A percentile compares a stretch with the other conserved stretches of the same genome.
phyloP scores from a whole-genome alignment of 1,284 basidiomycete species.

The Boletus calvinii region DNA sequence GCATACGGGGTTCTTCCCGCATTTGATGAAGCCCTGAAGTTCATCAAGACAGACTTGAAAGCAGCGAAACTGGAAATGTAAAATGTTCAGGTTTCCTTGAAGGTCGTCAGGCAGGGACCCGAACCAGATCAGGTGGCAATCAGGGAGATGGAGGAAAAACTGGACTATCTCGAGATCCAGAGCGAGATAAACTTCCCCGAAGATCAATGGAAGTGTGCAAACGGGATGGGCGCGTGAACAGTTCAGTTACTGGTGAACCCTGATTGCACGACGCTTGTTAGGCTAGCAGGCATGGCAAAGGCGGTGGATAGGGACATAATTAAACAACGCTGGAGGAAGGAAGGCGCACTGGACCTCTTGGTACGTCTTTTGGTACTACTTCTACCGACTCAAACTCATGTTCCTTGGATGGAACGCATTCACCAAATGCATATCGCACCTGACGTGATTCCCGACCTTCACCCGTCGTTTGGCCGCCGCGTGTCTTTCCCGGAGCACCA shows the following conservation, averaged over 20 bases:
- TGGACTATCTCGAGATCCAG: constrained; percentile 60
- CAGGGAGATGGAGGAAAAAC: constrained; percentile 39
- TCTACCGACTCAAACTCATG: neutral
- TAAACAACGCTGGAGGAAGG: constrained; percentile 83
- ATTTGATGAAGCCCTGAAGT: constrained; percentile 78
- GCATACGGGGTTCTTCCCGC: constrained; percentile 69
- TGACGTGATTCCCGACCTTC: constrained; percentile 75
- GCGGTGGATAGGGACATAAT: constrained; percentile 78
- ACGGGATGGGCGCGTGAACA: constrained; percentile 65
- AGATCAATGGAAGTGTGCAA: constrained; percentile 71
- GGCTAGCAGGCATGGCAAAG: constrained; percentile 62
- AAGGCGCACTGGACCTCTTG: constrained; percentile 81
- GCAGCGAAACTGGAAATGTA: constrained; percentile 47
- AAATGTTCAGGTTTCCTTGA: constrained; percentile 38
- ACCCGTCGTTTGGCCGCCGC: constrained; percentile 74
- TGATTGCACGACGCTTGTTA: constrained; percentile 3
- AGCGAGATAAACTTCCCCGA: constrained; percentile 76
- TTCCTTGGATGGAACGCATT: constrained; percentile 83
- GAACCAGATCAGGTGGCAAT: constrained; percentile 39
- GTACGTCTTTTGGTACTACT: constrained; percentile 45
- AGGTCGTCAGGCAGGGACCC: constrained; percentile 29
- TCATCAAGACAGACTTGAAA: constrained; percentile 54
- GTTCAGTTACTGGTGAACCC: neutral
- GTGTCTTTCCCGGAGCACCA: constrained; percentile 49
- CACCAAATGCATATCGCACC: constrained; percentile 90